Evolutionary conservation across 2,329 filamentous ascomycete species (phyloP), one percentile per base, ranked within the genome.

Genomic region (Colletotrichum phormii): DNA sequence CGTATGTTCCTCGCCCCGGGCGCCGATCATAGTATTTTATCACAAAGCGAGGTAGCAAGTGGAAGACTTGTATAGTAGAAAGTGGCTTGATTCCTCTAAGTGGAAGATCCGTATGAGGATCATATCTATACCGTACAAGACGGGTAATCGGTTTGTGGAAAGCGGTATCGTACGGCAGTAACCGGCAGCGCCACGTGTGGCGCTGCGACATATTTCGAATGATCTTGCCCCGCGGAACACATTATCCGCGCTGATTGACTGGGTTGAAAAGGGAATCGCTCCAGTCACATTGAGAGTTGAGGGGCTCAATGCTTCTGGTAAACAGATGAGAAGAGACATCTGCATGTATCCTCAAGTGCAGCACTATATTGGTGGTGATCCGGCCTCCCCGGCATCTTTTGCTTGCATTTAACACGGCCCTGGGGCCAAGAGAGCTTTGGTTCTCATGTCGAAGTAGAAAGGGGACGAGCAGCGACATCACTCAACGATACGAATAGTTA

Each of bases 1-100:
- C 77, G 82, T 1, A 81, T 87, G 75, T 89, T 89, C 76, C 77
- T 81, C 4, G 83, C 88, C 3, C 86, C 86, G 1, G 87, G 87
- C 1, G 84, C 88, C 79, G 81, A 79, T 15, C 88, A 89, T 77
- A 90, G 88, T 66, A 81, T 80, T 0, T 29, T n/a, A n/a, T n/a
- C n/a, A n/a, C n/a, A n/a, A n/a, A n/a, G n/a, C n/a, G n/a, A n/a
- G n/a, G n/a, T n/a, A n/a, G n/a, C n/a, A n/a, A n/a, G n/a, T n/a
- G n/a, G n/a, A n/a, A n/a, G n/a, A n/a, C n/a, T n/a, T n/a, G n/a
- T n/a, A n/a, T n/a, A n/a, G n/a, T n/a, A n/a, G n/a, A n/a, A n/a
- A n/a, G n/a, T n/a, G n/a, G n/a, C n/a, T n/a, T n/a, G n/a, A n/a
- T n/a, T n/a, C n/a, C n/a, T n/a, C n/a, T n/a, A n/a, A n/a, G n/a